These are phyloP conservation scores for Ceratocystis smalleyi DNA, from an alignment of 2,329 filamentous ascomycete species.

Conservation along the genomic window DNA sequence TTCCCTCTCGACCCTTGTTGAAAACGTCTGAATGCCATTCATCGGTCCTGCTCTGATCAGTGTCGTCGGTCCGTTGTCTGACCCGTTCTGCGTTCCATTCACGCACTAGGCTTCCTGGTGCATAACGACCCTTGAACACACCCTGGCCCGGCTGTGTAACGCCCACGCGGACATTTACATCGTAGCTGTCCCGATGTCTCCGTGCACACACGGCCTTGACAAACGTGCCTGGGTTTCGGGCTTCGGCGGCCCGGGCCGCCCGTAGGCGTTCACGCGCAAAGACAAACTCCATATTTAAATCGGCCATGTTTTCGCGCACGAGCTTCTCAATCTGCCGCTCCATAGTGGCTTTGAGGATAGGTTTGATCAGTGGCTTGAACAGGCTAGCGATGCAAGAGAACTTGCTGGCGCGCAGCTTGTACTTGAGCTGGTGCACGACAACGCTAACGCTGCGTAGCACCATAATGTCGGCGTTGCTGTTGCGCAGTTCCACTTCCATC, in stretches of 20 bases:
- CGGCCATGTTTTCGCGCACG: conserved; percentile 53
- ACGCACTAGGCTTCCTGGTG: conserved; percentile 76
- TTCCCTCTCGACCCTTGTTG: not conserved
- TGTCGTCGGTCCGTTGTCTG: conserved; percentile 51
- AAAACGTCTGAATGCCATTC: conserved; percentile 50
- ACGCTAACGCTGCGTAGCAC: conserved; percentile 62
- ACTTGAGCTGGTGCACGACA: conserved; percentile 73
- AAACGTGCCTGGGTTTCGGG: conserved; percentile 37
- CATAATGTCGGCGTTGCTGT: conserved; percentile 64
- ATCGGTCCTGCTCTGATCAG: conserved; percentile 55
- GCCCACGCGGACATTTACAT: conserved; percentile 55
- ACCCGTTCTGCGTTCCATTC: conserved; percentile 73
- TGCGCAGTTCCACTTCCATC: conserved; percentile 68
- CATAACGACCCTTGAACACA: conserved; percentile 70
- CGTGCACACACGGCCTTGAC: conserved; percentile 67
- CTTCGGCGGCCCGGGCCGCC: conserved; percentile 58
- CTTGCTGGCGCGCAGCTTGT: conserved; percentile 57
- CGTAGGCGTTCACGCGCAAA: conserved; percentile 76
- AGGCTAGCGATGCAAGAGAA: conserved; percentile 69
- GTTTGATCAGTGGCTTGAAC: conserved; percentile 67
- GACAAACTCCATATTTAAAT: conserved; percentile 69
- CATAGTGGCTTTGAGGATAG: conserved; percentile 61
- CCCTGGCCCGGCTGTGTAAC: conserved; percentile 29
- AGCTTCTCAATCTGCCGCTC: conserved; percentile 61
- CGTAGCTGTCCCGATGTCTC: conserved; percentile 64